These are phyloP conservation scores for Phalaenopsis hybrid DNA, from an alignment of 116 monocot genomes.

Conservation along the genomic window DNA sequence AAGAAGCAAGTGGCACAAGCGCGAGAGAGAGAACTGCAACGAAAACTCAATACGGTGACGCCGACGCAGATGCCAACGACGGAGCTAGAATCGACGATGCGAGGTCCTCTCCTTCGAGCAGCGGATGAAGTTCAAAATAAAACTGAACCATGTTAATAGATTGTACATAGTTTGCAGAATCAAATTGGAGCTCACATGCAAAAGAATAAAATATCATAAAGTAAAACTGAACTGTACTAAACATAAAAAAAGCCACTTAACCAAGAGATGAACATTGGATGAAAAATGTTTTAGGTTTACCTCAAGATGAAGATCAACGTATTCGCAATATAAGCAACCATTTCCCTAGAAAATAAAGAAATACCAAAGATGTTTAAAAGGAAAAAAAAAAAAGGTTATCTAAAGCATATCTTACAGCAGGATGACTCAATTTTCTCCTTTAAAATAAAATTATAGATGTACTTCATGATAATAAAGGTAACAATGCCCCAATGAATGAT, in stretches of 20 bases:
- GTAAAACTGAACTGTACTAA: neutral
- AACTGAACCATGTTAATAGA: no score
- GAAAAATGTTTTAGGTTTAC: conserved; percentile 31
- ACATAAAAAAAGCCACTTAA: neutral
- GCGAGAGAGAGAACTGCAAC: no score
- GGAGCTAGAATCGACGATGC: no score
- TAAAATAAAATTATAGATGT: neutral
- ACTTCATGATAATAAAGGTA: neutral
- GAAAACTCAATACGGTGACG: no score
- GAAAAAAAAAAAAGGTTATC: neutral
- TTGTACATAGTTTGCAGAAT: neutral
- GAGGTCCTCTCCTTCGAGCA: no score
- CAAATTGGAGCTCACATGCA: neutral
- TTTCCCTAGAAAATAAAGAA: conserved; percentile 73
- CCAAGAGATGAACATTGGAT: neutral
- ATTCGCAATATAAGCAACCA: conserved; percentile 96
- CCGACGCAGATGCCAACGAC: no score
- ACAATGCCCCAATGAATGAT: neutral
- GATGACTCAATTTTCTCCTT: neutral
- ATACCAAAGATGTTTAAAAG: neutral
- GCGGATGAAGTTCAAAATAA: no score
- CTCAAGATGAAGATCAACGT: conserved; percentile 94
- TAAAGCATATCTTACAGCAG: neutral
- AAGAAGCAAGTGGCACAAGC: no score
- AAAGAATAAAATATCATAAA: conserved; percentile 3